These are phyloP conservation scores for Phialocephala subalpina DNA, from an alignment of 2,329 filamentous ascomycete species.

Conservation along the genomic window DNA sequence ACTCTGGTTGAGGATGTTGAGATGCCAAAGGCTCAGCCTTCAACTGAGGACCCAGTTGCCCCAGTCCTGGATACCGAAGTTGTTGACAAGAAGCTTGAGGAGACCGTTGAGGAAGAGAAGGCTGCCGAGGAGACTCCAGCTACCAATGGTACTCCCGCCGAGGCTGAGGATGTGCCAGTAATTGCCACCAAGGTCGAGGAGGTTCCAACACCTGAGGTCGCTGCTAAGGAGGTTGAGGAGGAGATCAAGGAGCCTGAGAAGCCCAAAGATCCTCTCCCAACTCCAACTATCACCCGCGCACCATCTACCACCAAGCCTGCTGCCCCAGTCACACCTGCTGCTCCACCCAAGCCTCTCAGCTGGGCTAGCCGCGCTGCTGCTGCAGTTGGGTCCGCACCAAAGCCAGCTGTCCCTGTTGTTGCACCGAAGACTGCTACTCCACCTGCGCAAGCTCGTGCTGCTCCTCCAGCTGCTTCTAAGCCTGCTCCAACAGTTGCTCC, in stretches of 20 bases:
- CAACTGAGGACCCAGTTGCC: constrained; percentile 46
- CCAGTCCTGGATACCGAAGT: constrained; percentile 54
- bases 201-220: constrained; percentile 54
- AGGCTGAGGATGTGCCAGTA: constrained; percentile 45
- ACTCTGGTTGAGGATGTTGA: constrained; percentile 43
- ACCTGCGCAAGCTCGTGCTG: constrained; percentile 55
- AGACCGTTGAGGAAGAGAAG: constrained; percentile 55
- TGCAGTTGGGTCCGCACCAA: constrained; percentile 59
- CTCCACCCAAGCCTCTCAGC: constrained; percentile 68
- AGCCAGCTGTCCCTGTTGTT: constrained; percentile 59
- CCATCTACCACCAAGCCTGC: constrained; percentile 48
- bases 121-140: constrained; percentile 48
- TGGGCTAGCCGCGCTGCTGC: constrained; percentile 78
- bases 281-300: constrained; percentile 55
- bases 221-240: constrained; percentile 62
- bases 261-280: constrained; percentile 69
- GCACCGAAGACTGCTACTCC: constrained; percentile 63
- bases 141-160: constrained; percentile 52
- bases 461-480: constrained; percentile 53
- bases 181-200: constrained; percentile 43
- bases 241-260: constrained; percentile 66
- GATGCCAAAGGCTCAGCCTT: constrained; percentile 43
- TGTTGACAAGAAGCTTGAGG: constrained; percentile 81
- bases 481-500: constrained; percentile 58
- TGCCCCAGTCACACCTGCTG: constrained; percentile 60